A percentile compares a stretch with the other conserved stretches of the same genome.
phyloP scores from a whole-genome alignment of 2,329 filamentous ascomycete genomes.

The Cercospora zeina region DNA sequence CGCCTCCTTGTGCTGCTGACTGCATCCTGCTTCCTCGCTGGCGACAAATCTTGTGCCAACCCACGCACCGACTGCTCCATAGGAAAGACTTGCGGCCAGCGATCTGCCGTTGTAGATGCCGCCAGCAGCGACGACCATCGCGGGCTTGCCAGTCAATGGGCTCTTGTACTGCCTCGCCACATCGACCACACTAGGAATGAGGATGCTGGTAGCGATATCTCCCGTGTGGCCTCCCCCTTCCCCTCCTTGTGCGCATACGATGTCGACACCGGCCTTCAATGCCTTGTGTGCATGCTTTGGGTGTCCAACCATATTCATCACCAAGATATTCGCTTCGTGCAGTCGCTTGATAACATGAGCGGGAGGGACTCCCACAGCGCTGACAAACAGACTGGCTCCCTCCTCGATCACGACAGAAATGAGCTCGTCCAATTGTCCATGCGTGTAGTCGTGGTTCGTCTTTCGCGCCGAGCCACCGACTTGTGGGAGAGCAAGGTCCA shows the following conservation, averaged over 20 bases:
- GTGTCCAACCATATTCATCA: constrained; percentile 98
- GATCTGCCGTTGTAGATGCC: constrained; percentile 81
- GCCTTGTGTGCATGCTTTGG: constrained; percentile 90
- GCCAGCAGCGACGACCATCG: constrained; percentile 84
- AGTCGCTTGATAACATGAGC: constrained; percentile 69
- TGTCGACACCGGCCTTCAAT: constrained; percentile 80
- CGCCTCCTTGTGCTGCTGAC: constrained; percentile 76
- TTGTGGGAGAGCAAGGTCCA: constrained; percentile 89
- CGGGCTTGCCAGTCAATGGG: constrained; percentile 66
- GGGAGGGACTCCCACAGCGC: constrained; percentile 84
- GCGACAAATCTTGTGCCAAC: constrained; percentile 93
- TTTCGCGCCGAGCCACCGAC: constrained; percentile 79
- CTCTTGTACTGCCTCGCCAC: constrained; percentile 73
- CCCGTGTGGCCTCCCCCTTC: constrained; percentile 94
- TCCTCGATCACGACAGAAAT: constrained; percentile 83
- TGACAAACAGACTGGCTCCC: constrained; percentile 82
- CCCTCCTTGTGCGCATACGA: constrained; percentile 88
- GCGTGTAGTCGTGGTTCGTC: constrained; percentile 95
- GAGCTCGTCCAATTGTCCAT: constrained; percentile 81
- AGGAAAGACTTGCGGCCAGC: constrained; percentile 79
- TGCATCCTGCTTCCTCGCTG: constrained; percentile 75
- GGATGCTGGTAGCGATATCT: constrained; percentile 78
- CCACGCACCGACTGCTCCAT: constrained; percentile 87
- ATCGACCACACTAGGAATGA: constrained; percentile 85
- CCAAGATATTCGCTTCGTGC: constrained; percentile 74